phyloP scores from a whole-genome alignment of 345 rosid genomes.

The Lumnitzera littorea region DNA sequence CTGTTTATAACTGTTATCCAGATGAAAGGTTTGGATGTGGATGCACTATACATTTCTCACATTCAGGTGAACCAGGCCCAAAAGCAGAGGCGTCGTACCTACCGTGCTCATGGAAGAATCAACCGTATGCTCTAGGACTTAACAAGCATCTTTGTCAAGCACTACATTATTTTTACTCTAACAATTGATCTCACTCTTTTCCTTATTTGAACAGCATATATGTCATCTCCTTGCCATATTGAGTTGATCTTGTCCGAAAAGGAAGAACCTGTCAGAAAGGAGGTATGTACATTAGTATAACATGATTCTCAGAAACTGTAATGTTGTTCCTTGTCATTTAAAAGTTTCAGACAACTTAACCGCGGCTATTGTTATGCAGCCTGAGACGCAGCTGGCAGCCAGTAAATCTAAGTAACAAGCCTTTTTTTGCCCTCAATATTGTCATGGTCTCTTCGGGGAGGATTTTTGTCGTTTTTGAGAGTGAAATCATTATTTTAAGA shows the following conservation, averaged over 20 bases:
- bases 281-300: slow-evolving; percentile 12
- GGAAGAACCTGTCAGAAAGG: slow-evolving; percentile 33
- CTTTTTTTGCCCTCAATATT: slow-evolving; percentile 8
- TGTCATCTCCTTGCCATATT: slow-evolving; percentile 43
- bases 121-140: slow-evolving; percentile 17
- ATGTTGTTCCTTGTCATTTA: neutral
- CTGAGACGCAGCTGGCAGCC: slow-evolving; percentile 25
- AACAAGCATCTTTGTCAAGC: neutral
- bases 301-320: too few relatives aligned
- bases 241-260: slow-evolving; percentile 36
- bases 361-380: slow-evolving; percentile 16
- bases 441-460: neutral
- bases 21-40: slow-evolving; percentile 42
- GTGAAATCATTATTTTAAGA: neutral
- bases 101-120: slow-evolving; percentile 45
- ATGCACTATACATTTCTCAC: slow-evolving; percentile 24
- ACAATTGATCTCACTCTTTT: neutral
- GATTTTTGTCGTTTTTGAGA: neutral
- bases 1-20: neutral
- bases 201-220: slow-evolving; percentile 19
- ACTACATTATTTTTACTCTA: neutral
- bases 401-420: slow-evolving; percentile 25
- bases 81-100: slow-evolving; percentile 43
- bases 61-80: slow-evolving; percentile 36
- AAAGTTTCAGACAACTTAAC: neutral